Conservation (phyloP, 2,329 filamentous ascomycete genomes). For the Xylaria sp. region DNA sequence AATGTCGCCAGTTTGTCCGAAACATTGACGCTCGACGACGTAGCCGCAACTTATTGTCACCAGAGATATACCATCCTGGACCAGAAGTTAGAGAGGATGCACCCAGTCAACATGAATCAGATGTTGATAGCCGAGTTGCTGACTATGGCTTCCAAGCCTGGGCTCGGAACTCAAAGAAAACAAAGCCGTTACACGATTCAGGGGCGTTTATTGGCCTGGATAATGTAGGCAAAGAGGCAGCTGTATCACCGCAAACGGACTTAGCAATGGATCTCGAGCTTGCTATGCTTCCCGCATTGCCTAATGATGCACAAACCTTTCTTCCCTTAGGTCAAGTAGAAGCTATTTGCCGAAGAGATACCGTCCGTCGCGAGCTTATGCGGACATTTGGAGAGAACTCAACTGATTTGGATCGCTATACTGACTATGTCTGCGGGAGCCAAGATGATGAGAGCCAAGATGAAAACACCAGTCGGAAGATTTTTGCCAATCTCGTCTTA, state of each 20-base stretch:
- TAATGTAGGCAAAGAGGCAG: neutral
- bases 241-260: neutral
- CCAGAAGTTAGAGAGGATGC: neutral
- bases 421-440: constrained; percentile 25
- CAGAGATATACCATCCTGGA: neutral
- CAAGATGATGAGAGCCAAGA: neutral
- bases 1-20: neutral
- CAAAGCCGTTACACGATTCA: constrained; percentile 2
- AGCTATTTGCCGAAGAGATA: constrained; percentile 17
- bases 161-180: constrained; percentile 10
- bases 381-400: constrained; percentile 9
- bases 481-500: constrained; percentile 31
- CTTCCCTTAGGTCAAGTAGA: constrained; percentile 25
- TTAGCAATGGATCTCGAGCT: constrained; percentile 8
- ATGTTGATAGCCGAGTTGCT: constrained; percentile 18
- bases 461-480: constrained; percentile 24
- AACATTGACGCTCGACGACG: neutral
- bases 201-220: neutral
- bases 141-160: constrained; percentile 27
- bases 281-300: constrained; percentile 12
- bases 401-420: constrained; percentile 11
- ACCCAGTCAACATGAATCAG: constrained; percentile 15
- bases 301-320: constrained; percentile 22
- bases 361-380: constrained; percentile 16
- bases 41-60: neutral